These are phyloP conservation scores for Candida oleophila DNA, from an alignment of 805 yeast species.

Conservation along the genomic window DNA sequence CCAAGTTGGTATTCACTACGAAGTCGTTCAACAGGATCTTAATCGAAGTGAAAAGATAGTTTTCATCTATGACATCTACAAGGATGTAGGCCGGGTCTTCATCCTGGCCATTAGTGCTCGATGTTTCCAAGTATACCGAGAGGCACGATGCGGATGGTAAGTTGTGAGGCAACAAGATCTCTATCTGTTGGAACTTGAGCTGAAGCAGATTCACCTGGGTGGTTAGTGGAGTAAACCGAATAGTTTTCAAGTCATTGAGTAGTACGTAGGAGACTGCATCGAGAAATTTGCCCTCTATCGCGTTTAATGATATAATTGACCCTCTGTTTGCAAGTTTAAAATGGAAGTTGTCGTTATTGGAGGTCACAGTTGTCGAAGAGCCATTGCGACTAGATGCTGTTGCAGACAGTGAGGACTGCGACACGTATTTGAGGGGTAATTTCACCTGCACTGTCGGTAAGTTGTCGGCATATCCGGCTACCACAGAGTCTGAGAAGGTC, in stretches of 20 bases:
- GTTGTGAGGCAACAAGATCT: constrained; percentile 24
- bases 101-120: constrained; percentile 2
- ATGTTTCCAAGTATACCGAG: constrained; percentile 10
- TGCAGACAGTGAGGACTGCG: neutral
- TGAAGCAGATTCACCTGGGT: constrained; percentile 31
- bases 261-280: constrained; percentile 31
- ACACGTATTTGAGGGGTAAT: constrained; percentile 24
- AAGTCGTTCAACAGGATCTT: constrained; percentile 46
- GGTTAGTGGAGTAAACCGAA: constrained; percentile 40
- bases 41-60: constrained; percentile 53
- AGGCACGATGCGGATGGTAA: constrained; percentile 16
- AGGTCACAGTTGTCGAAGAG: neutral
- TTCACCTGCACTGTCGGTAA: constrained; percentile 15
- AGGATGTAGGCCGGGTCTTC: constrained; percentile 27
- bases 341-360: constrained; percentile 23
- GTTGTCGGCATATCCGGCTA: constrained; percentile 18
- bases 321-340: constrained; percentile 19
- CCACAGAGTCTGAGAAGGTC: constrained; percentile 17
- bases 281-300: constrained; percentile 18
- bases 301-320: constrained; percentile 20
- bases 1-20: constrained; percentile 15
- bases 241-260: constrained; percentile 27
- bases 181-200: constrained; percentile 32
- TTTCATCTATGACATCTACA: constrained; percentile 54
- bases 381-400: neutral